phyloP scores from a whole-genome alignment of 768 basidiomycete genomes.

The Calocybe gangraenosa region DNA sequence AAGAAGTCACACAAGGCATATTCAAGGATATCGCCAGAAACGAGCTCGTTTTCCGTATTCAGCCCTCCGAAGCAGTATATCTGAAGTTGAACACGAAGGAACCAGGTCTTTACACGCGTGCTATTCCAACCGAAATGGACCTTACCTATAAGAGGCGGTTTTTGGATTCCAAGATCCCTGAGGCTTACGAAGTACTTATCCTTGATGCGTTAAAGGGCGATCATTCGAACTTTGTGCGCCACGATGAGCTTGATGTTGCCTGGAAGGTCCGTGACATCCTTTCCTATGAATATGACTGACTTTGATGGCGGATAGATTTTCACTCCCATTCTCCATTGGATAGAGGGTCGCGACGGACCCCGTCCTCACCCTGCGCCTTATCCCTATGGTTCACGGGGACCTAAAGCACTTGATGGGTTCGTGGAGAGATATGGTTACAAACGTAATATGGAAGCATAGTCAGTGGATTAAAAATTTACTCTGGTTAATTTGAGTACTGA shows the following conservation, averaged over 20 bases:
- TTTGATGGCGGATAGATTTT: conserved; percentile 58
- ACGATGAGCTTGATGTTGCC: conserved; percentile 95
- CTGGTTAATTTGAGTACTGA: conserved; percentile 4
- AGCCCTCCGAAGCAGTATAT: conserved; percentile 95
- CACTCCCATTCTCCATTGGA: conserved; percentile 94
- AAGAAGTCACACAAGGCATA: conserved; percentile 94
- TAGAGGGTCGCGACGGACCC: conserved; percentile 70
- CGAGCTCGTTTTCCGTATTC: conserved; percentile 96
- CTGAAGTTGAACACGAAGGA: conserved; percentile 95
- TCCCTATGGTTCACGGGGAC: conserved; percentile 95
- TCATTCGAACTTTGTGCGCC: conserved; percentile 97
- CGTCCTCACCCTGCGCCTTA: conserved; percentile 74
- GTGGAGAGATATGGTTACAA: conserved; percentile 74
- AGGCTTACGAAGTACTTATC: conserved; percentile 95
- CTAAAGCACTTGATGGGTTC: conserved; percentile 76
- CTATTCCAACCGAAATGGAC: conserved; percentile 97
- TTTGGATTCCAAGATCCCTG: conserved; percentile 86
- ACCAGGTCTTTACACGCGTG: conserved; percentile 86
- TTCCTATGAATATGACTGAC: neutral
- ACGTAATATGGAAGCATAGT: conserved; percentile 70
- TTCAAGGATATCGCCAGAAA: conserved; percentile 96
- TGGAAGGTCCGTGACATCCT: conserved; percentile 73
- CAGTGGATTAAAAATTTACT: conserved; percentile 31
- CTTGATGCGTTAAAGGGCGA: conserved; percentile 96
- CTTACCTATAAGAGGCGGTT: conserved; percentile 97